Evolutionary conservation across 1,284 basidiomycete species (phyloP).

Genomic region (Ustilago xerochloae): DNA sequence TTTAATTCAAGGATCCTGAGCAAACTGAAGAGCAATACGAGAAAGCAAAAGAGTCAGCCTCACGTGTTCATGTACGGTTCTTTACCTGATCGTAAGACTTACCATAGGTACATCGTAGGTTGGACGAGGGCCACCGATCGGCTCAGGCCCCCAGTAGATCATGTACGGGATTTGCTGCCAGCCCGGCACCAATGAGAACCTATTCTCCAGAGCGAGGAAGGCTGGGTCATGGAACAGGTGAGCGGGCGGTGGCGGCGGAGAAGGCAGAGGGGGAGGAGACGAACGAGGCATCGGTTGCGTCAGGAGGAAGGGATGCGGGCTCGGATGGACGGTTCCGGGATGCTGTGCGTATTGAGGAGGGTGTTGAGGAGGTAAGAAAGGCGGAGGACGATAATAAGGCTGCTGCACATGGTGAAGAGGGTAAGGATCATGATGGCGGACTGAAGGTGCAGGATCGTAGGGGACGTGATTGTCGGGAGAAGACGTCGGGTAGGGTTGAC

Average conservation of each 20-base stretch:
- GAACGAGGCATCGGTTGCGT: background rate
- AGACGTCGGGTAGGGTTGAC: too few species aligned
- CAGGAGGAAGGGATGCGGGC: too few species aligned
- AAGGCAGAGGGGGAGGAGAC: background rate
- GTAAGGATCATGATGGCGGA: background rate
- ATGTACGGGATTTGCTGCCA: conserved; percentile 21
- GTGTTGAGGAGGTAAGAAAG: background rate
- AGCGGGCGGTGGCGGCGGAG: background rate
- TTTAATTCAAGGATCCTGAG: background rate
- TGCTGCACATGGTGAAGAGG: too few species aligned
- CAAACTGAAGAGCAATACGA: background rate
- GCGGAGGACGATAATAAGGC: too few species aligned
- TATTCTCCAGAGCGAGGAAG: background rate
- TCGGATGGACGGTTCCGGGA: too few species aligned
- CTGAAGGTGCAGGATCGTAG: too few species aligned
- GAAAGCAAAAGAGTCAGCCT: background rate
- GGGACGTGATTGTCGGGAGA: background rate
- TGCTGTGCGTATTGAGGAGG: too few species aligned
- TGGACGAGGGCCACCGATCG: conserved; percentile 3
- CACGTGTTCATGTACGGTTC: background rate
- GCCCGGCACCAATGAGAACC: background rate
- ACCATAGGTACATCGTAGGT: conserved; percentile 34
- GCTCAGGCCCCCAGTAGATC: conserved; percentile 25
- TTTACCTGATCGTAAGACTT: background rate
- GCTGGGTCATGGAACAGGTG: background rate